Conservation (phyloP, 2,329 filamentous ascomycete genomes). For the Calonectria honghensis region DNA sequence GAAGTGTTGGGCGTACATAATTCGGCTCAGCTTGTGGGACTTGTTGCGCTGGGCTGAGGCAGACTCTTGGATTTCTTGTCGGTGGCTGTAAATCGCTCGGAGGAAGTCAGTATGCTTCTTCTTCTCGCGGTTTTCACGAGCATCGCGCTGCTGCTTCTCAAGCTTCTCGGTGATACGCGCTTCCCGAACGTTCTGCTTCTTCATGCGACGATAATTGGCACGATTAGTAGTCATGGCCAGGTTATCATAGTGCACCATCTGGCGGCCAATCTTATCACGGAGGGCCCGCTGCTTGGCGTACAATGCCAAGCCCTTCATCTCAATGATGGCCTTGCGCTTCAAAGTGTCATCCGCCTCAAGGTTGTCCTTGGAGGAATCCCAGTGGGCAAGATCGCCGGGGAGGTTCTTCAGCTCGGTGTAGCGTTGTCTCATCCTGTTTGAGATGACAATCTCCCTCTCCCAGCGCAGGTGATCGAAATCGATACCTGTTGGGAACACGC, state of each 20-base stretch:
- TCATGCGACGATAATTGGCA: constrained; percentile 91
- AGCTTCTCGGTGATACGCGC: constrained; percentile 98
- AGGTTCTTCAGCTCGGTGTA: constrained; percentile 89
- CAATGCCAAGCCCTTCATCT: constrained; percentile 93
- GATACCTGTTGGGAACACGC: constrained; percentile 90
- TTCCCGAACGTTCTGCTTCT: constrained; percentile 97
- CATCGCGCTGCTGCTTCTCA: constrained; percentile 98
- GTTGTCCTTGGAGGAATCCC: constrained; percentile 84
- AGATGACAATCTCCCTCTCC: constrained; percentile 90
- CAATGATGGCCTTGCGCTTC: constrained; percentile 93
- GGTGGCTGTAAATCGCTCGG: constrained; percentile 88
- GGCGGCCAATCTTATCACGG: constrained; percentile 89
- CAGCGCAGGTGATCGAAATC: constrained; percentile 90
- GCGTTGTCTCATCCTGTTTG: constrained; percentile 91
- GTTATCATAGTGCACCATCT: constrained; percentile 97
- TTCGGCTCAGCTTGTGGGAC: constrained; percentile 88
- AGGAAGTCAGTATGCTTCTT: constrained; percentile 97
- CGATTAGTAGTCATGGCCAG: constrained; percentile 98
- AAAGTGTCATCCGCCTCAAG: constrained; percentile 85
- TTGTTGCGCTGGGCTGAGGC: constrained; percentile 82
- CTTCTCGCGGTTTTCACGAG: constrained; percentile 96
- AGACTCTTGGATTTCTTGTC: constrained; percentile 83
- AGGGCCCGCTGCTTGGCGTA: constrained; percentile 91
- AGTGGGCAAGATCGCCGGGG: constrained; percentile 89
- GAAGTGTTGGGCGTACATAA: constrained; percentile 93